phyloP scores from a whole-genome alignment of 805 yeast genomes.

The Maudiozyma barnettii region DNA sequence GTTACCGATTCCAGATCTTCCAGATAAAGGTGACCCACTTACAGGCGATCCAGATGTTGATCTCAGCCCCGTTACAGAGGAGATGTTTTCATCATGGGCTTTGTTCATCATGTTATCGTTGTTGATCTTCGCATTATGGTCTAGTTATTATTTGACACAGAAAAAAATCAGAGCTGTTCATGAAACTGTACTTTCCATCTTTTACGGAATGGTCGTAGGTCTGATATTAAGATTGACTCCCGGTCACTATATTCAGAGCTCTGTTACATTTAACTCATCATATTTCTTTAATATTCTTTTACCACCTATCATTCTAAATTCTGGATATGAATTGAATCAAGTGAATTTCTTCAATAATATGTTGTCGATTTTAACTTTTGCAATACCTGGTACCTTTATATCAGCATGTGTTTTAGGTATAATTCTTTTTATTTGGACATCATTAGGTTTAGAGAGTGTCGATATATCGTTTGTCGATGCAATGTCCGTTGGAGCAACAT shows the following conservation, averaged over 20 bases:
- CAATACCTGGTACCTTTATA: constrained; percentile 93
- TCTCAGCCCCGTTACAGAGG: constrained; percentile 83
- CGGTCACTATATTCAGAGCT: constrained; percentile 94
- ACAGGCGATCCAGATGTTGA: constrained; percentile 51
- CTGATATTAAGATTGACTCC: constrained; percentile 82
- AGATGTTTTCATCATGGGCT: constrained; percentile 96
- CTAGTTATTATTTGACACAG: constrained; percentile 86
- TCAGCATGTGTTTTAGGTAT: constrained; percentile 88
- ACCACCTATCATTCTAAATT: constrained; percentile 93
- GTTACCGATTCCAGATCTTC: constrained; percentile 27
- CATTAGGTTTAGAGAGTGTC: constrained; percentile 82
- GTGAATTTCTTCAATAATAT: constrained; percentile 89
- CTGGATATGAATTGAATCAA: constrained; percentile 95
- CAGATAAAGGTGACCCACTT: constrained; percentile 27
- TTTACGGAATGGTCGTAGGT: constrained; percentile 95
- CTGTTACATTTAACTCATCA: constrained; percentile 88
- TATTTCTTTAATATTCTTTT: constrained; percentile 88
- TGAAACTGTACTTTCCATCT: constrained; percentile 91
- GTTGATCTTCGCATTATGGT: constrained; percentile 85
- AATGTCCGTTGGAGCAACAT: constrained; percentile 91
- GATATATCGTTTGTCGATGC: constrained; percentile 93
- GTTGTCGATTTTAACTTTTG: constrained; percentile 84
- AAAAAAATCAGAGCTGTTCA: constrained; percentile 90
- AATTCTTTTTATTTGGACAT: constrained; percentile 81
- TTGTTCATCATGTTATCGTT: constrained; percentile 74